Base-by-base conservation (phyloP, 2,329 filamentous ascomycete species). In the Rosellinia necatrix region DNA sequence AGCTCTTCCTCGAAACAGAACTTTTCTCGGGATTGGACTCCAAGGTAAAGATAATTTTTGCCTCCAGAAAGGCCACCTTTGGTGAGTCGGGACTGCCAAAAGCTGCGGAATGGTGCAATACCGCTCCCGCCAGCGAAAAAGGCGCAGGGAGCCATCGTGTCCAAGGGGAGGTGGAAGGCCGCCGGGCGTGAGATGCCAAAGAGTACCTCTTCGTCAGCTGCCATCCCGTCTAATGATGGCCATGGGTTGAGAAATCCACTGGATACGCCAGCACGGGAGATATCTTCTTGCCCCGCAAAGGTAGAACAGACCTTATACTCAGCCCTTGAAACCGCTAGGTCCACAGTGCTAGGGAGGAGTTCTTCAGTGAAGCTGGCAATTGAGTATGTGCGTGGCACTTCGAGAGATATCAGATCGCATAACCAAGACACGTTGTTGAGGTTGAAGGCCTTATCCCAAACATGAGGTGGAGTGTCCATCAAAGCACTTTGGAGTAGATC, bases 221-320 rank as follows among this genome's bases (percentile, higher is more conserved):
- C 66, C 50, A 74, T 71, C 15, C 77, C 75, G 27, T 64, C 65
- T 12, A 69, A 71, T 2, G 68, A 64, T 1, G 77, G 68, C n/a
- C 67, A 68, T 0, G 80, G 80, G 49, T 83, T 83, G n/a, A 83
- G 71, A 62, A 82, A 82, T 4, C 78, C 78, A 52, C 80, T 82
- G 13, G 77, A 77, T 1, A 83, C 79, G 8, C 80, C 80, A 5
- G 75, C 72, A 2, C 78, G 73, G 1, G 63, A 61, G 13, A 74
- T 50, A 0, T 70, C 61, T 0, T 68, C 59, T 2, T 66, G 62
- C 2, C 71, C 70, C 0, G 74, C 66, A 50, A 79, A 76, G 0
- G 73, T 75, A 0, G 75, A 68, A 42, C 74, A 78, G 0, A 82
- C 67, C 15, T 78, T 74, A 63, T 80, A 81, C 43, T 81, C 78